A percentile compares a stretch with the other conserved stretches of the same genome.
phyloP scores from a whole-genome alignment of 192 early-diverging fungal species.

The Endogone sp. region DNA sequence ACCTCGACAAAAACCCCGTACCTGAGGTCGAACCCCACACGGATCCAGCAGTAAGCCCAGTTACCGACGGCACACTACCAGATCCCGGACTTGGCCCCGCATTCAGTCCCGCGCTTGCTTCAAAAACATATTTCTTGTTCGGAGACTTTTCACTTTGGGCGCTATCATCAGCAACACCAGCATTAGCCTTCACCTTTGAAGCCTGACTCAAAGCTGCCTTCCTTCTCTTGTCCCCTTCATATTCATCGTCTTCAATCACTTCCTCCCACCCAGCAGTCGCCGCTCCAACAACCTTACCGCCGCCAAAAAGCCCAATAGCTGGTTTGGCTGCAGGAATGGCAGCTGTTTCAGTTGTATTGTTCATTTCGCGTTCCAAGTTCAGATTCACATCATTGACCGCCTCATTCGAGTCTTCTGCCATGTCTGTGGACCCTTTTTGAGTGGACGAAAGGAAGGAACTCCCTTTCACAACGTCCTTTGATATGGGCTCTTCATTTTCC shows the following conservation, averaged over 20 bases:
- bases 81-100: background rate
- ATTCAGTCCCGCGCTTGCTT: background rate
- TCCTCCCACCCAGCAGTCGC: background rate
- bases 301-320: background rate
- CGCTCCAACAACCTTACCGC: background rate
- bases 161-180: background rate
- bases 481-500: background rate
- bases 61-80: background rate
- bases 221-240: background rate
- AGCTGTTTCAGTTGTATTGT: background rate
- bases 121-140: background rate
- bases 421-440: background rate
- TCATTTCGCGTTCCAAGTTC: background rate
- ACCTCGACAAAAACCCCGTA: background rate
- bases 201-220: background rate
- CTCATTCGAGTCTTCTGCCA: background rate
- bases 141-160: background rate
- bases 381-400: background rate
- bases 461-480: background rate
- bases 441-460: background rate
- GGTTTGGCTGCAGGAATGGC: background rate
- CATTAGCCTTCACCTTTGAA: background rate
- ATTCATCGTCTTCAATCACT: background rate
- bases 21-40: background rate
- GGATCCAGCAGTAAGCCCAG: background rate